These are phyloP conservation scores for Penicillium herquei DNA, from an alignment of 495 filamentous ascomycete genomes.

Conservation along the genomic window DNA sequence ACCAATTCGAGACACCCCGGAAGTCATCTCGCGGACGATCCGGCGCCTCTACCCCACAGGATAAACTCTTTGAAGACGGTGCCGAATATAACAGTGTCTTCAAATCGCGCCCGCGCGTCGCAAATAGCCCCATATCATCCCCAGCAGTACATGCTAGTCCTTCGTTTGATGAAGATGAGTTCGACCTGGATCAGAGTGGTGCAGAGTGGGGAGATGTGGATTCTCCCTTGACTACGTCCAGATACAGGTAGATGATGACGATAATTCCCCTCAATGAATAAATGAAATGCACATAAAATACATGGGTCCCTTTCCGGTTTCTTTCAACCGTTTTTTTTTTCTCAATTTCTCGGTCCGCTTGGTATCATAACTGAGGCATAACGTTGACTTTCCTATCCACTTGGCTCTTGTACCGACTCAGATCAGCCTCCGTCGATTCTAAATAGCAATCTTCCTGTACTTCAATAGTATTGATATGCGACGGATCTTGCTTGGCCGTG, in stretches of 20 bases:
- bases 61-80: slow-evolving; percentile 62
- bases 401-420: no score
- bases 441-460: not conserved
- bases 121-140: slow-evolving; percentile 67
- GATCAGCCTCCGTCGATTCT: not conserved
- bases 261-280: not conserved
- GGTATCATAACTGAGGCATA: not conserved
- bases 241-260: slow-evolving; percentile 1
- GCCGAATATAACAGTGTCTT: slow-evolving; percentile 84
- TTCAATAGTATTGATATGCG: not conserved
- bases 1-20: slow-evolving; percentile 60
- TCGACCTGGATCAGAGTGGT: slow-evolving; percentile 27
- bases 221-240: slow-evolving; percentile 18
- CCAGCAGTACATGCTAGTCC: slow-evolving; percentile 49
- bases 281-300: not conserved
- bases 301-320: no score
- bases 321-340: not conserved
- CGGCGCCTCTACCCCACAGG: slow-evolving; percentile 51
- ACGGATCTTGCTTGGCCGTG: not conserved
- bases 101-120: slow-evolving; percentile 77
- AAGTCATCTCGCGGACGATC: slow-evolving; percentile 23
- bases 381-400: no score
- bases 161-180: slow-evolving; percentile 23
- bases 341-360: not conserved
- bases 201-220: slow-evolving; percentile 16